Conservation (phyloP, 768 basidiomycete species). For the Boletus subparvulus region DNA sequence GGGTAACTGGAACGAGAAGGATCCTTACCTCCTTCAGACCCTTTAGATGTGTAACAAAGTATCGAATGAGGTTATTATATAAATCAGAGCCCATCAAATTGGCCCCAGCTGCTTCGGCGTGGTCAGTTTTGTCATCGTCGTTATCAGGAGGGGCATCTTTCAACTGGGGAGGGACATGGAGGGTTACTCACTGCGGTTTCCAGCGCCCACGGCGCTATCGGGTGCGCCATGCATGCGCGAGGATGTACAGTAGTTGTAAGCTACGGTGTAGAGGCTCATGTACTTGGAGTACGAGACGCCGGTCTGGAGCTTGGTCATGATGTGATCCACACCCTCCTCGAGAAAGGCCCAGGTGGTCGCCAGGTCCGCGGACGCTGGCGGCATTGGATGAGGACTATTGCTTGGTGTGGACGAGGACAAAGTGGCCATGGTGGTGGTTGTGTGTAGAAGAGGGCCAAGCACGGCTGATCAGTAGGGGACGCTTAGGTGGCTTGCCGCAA, state of each 20-base stretch:
- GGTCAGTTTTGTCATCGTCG: slow-evolving; percentile 19
- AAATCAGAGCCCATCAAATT: slow-evolving; percentile 97
- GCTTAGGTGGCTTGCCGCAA: slow-evolving; percentile 17
- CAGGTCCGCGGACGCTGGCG: slow-evolving; percentile 66
- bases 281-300: slow-evolving; percentile 89
- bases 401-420: slow-evolving; percentile 31
- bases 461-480: slow-evolving; percentile 9
- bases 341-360: slow-evolving; percentile 87
- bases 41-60: slow-evolving; percentile 83
- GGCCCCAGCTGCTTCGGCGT: slow-evolving; percentile 65
- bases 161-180: slow-evolving; percentile 10
- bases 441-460: slow-evolving; percentile 19
- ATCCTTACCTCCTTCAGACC: slow-evolving; percentile 56
- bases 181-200: slow-evolving; percentile 55
- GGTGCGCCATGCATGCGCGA: slow-evolving; percentile 67
- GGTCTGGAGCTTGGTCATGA: slow-evolving; percentile 88
- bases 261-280: slow-evolving; percentile 86
- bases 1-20: slow-evolving; percentile 20
- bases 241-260: slow-evolving; percentile 97
- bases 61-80: slow-evolving; percentile 91
- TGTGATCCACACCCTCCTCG: slow-evolving; percentile 84
- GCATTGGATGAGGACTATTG: slow-evolving; percentile 50
- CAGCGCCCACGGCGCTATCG: slow-evolving; percentile 33
- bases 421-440: slow-evolving; percentile 34
- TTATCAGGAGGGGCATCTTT: slow-evolving; percentile 27